A percentile compares a stretch with the other conserved stretches of the same genome.
phyloP scores from a whole-genome alignment of 2,329 filamentous ascomycete species.

The Neospermospora avenae region DNA sequence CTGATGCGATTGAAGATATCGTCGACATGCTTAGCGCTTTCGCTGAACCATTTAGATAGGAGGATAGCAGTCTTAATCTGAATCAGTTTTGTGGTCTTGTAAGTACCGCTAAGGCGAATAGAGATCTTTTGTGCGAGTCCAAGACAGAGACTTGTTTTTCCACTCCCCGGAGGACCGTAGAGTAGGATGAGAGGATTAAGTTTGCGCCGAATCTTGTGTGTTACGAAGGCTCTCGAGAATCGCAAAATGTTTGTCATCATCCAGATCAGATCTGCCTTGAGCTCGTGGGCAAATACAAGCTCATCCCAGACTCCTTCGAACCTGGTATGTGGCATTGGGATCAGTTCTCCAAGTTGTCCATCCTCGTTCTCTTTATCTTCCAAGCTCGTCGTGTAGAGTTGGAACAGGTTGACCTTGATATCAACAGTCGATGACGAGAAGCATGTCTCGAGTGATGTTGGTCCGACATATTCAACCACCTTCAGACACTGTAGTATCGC shows the following conservation, averaged over 20 bases:
- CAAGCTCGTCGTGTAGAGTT: slow-evolving; percentile 5
- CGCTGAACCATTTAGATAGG: slow-evolving; percentile 47
- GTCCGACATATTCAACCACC: slow-evolving; percentile 29
- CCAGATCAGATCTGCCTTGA: slow-evolving; percentile 31
- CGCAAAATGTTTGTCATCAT: slow-evolving; percentile 32
- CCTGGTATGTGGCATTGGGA: slow-evolving; percentile 25
- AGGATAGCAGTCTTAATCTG: slow-evolving; percentile 45
- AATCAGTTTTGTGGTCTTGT: slow-evolving; percentile 38
- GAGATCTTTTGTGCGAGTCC: slow-evolving; percentile 69
- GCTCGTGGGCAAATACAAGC: slow-evolving; percentile 32
- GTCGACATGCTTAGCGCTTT: slow-evolving; percentile 43
- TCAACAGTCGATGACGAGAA: slow-evolving; percentile 18
- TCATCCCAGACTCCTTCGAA: slow-evolving; percentile 32
- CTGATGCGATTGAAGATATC: slow-evolving; percentile 42
- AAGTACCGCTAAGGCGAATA: slow-evolving; percentile 41
- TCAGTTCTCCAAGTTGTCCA: slow-evolving; percentile 26
- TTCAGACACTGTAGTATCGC: slow-evolving; percentile 22
- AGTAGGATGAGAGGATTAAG: slow-evolving; percentile 88
- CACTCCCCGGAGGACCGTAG: slow-evolving; percentile 83
- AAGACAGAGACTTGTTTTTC: slow-evolving; percentile 94
- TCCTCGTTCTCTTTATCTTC: slow-evolving; percentile 7
- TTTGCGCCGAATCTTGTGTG: slow-evolving; percentile 81
- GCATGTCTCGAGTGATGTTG: slow-evolving; percentile 6
- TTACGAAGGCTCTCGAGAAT: slow-evolving; percentile 17
- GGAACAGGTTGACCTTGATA: slow-evolving; percentile 24